Evolutionary conservation across 306 rosid species (phyloP), one percentile per base, ranked within the genome.

Genomic region (Erythrophleum fordii): DNA sequence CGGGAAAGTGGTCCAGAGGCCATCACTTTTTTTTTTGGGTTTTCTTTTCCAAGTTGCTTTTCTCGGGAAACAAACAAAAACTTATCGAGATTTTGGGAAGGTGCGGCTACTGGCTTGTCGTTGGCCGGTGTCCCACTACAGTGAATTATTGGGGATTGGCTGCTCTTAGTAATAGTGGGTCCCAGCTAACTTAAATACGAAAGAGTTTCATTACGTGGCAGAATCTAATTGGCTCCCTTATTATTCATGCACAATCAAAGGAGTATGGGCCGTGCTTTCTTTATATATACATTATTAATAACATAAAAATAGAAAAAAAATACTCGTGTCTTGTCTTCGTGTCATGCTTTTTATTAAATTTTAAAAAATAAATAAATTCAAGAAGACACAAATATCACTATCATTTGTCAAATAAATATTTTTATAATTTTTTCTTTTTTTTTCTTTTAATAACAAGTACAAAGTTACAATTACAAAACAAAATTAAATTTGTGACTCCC

Each of bases 61-160:
- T 79, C 17, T 9, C 2, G 76, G n/a, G 53, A 81, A 78, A 42
- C 74, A 71, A 78, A 56, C 81, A 39, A 39, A 64, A 44, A 71
- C 45, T 26, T 45, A 68, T 56, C 75, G 6, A 17, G 46, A 76
- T 3, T 17, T 8, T 17, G 11, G n/a, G 62, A 60, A 67, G 29
- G 72, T 69, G 58, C 39, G 78, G 52, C 64, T 25, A 51, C 46
- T 73, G 8, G 35, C 17, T 37, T 42, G 49, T 8, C 42, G 13
- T 59, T 26, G 66, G 66, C n/a, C 5, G 18, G 5, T 26, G 65
- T 22, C 69, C 69, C 69, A 2, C 3, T 8, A 20, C 73, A 0
- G 72, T 2, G 73, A 42, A 68, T 41, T 5, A 68, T 68, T 59
- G 8, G 18, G 6, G 53, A 22, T 41, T 41, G 66, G 41, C 16